Evolutionary conservation across 192 early-diverging fungal species (phyloP).

Genomic region (Entophlyctis helioformis): DNA sequence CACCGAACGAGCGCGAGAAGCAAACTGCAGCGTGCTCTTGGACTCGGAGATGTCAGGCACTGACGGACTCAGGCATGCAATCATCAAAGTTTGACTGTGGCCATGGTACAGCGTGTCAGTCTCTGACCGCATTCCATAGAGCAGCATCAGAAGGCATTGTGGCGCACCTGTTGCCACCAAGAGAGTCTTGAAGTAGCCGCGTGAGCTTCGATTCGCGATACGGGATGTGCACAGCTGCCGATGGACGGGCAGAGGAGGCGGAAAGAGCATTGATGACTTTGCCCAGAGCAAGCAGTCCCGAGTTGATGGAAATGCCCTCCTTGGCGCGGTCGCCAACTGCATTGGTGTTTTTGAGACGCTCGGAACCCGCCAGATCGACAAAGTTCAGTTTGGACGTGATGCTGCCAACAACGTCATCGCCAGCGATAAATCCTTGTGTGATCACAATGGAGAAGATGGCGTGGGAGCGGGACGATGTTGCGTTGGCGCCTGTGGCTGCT

Average conservation of each 20-base stretch:
- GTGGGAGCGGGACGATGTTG: slow-evolving; percentile 83
- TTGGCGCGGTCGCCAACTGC: slow-evolving; percentile 74
- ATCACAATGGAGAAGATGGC: slow-evolving; percentile 94
- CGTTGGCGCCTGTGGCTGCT: slow-evolving; percentile 84
- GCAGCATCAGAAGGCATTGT: not conserved
- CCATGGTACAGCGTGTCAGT: not conserved
- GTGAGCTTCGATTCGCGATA: slow-evolving; percentile 93
- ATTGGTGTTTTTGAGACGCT: slow-evolving; percentile 68
- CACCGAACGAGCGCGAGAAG: no score
- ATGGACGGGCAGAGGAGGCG: slow-evolving; percentile 19
- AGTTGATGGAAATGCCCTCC: slow-evolving; percentile 91
- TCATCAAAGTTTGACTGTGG: slow-evolving; percentile 66
- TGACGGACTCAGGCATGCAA: slow-evolving; percentile 80
- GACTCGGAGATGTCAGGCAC: slow-evolving; percentile 70
- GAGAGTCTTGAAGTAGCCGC: no score
- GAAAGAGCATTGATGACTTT: slow-evolving; percentile 90
- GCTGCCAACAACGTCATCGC: no score
- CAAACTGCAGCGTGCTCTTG: slow-evolving; percentile 77
- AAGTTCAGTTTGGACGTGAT: slow-evolving; percentile 86
- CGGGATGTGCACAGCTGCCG: slow-evolving; percentile 37
- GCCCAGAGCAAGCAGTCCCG: slow-evolving; percentile 80
- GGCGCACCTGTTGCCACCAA: slow-evolving; percentile 73
- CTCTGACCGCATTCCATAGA: not conserved
- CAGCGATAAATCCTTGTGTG: no score
- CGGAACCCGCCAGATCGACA: slow-evolving; percentile 82